These are phyloP conservation scores for Cyclostephanos tholiformis DNA, from an alignment of 108 stramenopile genomes.

Conservation along the genomic window DNA sequence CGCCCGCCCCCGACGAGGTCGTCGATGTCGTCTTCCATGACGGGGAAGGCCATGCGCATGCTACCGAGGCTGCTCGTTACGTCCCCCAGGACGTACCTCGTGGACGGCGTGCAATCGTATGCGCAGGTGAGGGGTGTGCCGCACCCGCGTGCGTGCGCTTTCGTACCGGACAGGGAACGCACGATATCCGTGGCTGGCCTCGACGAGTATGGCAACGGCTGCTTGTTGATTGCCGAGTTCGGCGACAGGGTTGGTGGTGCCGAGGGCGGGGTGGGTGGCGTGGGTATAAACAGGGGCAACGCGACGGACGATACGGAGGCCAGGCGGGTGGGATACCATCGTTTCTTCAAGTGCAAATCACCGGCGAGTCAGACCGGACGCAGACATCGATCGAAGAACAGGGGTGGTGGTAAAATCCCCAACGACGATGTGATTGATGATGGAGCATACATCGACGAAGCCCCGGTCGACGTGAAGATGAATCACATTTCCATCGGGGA, in stretches of 20 bases:
- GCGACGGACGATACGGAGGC: constrained; percentile 32
- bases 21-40: constrained; percentile 47
- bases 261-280: neutral
- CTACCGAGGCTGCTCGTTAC: constrained; percentile 39
- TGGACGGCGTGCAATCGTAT: constrained; percentile 61
- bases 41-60: constrained; percentile 57
- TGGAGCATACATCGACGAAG: constrained; percentile 57
- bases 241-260: constrained; percentile 1
- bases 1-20: constrained; percentile 7
- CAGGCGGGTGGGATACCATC: constrained; percentile 46
- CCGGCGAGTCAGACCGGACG: constrained; percentile 21
- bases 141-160: constrained; percentile 78
- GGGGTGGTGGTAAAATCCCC: neutral
- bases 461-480: constrained; percentile 49
- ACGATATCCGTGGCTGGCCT: constrained; percentile 78
- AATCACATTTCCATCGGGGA: constrained; percentile 63
- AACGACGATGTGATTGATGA: constrained; percentile 31
- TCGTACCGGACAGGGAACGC: constrained; percentile 73
- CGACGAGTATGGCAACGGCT: constrained; percentile 88
- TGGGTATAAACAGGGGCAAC: constrained; percentile 2
- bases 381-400: neutral
- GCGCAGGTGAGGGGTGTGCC: constrained; percentile 83
- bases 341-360: constrained; percentile 53
- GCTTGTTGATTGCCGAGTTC: constrained; percentile 77
- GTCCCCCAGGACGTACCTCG: constrained; percentile 42